Evolutionary conservation across 371 early-diverging fungal genomes (phyloP).

Genomic region (Mortierella sp.): DNA sequence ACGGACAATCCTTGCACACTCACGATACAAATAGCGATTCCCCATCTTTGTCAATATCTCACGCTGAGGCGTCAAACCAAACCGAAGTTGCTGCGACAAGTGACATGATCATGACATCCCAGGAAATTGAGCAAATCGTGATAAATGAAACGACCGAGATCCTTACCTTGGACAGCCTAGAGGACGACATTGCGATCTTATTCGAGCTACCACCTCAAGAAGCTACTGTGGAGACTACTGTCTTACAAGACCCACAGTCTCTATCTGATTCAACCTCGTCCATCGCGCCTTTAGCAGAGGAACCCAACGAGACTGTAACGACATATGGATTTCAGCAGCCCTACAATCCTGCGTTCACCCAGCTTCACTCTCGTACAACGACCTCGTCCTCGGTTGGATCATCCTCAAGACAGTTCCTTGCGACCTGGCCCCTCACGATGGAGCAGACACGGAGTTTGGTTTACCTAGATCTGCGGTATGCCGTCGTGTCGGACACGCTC

Average conservation of each 20-base stretch:
- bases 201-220: not conserved
- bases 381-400: conserved; percentile 16
- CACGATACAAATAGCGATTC: no score
- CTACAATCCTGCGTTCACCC: conserved; percentile 9
- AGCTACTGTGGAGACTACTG: not conserved
- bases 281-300: no score
- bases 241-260: no score
- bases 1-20: no score
- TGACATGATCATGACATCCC: no score
- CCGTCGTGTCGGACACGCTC: conserved; percentile 29
- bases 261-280: no score
- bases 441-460: conserved; percentile 44
- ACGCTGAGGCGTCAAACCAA: no score
- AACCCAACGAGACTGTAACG: not conserved
- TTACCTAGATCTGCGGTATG: conserved; percentile 46
- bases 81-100: no score
- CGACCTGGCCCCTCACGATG: conserved; percentile 43
- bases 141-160: no score
- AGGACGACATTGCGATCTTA: not conserved
- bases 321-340: conserved; percentile 22
- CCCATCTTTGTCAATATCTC: no score
- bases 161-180: not conserved
- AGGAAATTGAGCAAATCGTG: no score
- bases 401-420: conserved; percentile 19
- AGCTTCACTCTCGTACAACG: conserved; percentile 7